Evolutionary conservation across 192 early-diverging fungal genomes (phyloP), one percentile per base, ranked within the genome.

Genomic region (Kickxella alabastrina): DNA sequence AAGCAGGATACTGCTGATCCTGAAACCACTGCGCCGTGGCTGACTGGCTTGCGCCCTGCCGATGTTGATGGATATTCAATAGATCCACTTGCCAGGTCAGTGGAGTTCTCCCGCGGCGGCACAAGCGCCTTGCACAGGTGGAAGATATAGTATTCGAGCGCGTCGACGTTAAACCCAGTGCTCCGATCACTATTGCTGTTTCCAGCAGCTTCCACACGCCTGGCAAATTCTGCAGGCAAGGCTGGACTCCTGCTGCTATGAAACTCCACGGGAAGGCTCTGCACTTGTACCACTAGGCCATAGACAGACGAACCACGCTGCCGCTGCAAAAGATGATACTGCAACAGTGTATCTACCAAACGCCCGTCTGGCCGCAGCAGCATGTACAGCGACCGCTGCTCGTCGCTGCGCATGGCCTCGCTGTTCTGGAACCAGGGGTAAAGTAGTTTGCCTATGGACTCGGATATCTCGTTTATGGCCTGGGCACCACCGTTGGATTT

Each of bases 391-490:
- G 63, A 26, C 3, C 28, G 38, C 29, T 67, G 51, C 31, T 64
- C 65, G 43, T 59, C 55, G n/a, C 34, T 18, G 31, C 50, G 39
- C 64, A 75, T 67, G 14, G 56, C 34, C 22, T 54, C 47, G 61
- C 65, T 63, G 19, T 51, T 64, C 36, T 63, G 65, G 39, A 75
- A 59, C 72, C 72, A 75, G 6, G 50, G 43, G 39, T 56, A 54
- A 14, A 75, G 39, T 6, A 75, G 60, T 41, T 36, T 57, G 12
- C 57, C 49, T 6, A 61, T 27, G 1, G 58, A 45, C 46, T 54
- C 39, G 0, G 62, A 36, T 21, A 73, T 65, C 22, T 73, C 69
- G 45, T 53, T 57, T 12, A 73, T 65, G 6, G 61, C 43, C 7
- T 36, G 58, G 23, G 43, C 49, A 28, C 61, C 62, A 46, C 69